Evolutionary conservation across 2,329 filamentous ascomycete genomes (phyloP), one percentile per base, ranked within the genome.

Genomic region (Phoma herbarum): DNA sequence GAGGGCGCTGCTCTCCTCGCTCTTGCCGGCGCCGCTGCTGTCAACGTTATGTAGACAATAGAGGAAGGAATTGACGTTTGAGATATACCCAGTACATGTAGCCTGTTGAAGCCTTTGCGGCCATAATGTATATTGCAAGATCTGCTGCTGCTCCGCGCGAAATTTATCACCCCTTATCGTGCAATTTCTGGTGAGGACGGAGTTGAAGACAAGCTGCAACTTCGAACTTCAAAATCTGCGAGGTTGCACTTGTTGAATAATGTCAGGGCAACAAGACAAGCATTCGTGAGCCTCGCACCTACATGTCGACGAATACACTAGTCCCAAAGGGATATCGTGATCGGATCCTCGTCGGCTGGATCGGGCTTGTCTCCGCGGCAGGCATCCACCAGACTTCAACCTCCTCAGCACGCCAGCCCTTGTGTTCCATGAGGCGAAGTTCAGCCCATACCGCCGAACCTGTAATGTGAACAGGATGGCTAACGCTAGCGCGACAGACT

Each of bases 11-110:
- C 62, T 3, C 58, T 70, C 18, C 46, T 71, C 25, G 65, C 61
- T 26, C 29, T 72, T 43, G 66, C 59, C 26, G 70, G 68, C 33
- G 70, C 62, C 25, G 69, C 62, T 48, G 65, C 58, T 16, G 10
- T 68, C 26, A 64, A 69, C 35, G 47, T 56, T 14, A 67, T 62
- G 63, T 72, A 59, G 29, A 46, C 23, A n/a, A 2, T n/a, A 23
- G 7, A 6, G 14, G 14, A 41, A 14, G n/a, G 22, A 43, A 35
- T 23, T 11, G 43, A 41, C 9, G 14, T 35, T 26, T n/a, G 23
- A 14, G 12, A 41, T 43, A 43, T 45, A 49, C 37, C 49, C 37
- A 37, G 18, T 44, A 25, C 28, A 48, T 28, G n/a, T 18, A 43
- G 35, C 55, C 29, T 12, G 31, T 44, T 35, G 18, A 39, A 3